These are phyloP conservation scores for Colletotrichum gloeosporioides DNA, from an alignment of 2,329 filamentous ascomycete species.

Conservation along the genomic window DNA sequence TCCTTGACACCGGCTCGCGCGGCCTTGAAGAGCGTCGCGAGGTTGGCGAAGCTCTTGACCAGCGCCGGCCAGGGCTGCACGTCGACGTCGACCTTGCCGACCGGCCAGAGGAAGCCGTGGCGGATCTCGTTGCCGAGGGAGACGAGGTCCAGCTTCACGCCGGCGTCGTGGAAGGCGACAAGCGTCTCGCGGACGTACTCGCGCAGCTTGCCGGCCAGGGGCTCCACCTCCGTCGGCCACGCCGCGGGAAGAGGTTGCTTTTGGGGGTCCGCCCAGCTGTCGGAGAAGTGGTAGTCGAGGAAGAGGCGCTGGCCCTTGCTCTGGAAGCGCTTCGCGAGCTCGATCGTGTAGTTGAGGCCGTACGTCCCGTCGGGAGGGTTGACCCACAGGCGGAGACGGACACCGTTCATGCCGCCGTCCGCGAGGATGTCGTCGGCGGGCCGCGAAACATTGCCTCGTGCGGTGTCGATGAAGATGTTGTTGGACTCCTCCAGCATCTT, in stretches of 20 bases:
- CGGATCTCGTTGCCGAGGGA: constrained; percentile 41
- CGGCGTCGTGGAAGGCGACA: constrained; percentile 39
- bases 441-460: constrained; percentile 3
- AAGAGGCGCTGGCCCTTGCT: constrained; percentile 39
- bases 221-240: constrained; percentile 35
- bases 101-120: constrained; percentile 37
- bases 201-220: constrained; percentile 33
- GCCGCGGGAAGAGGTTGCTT: constrained; percentile 35
- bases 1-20: constrained; percentile 22
- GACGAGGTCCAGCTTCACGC: constrained; percentile 42
- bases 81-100: constrained; percentile 36
- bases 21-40: constrained; percentile 31
- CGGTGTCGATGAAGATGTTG: constrained; percentile 14
- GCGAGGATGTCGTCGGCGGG: constrained; percentile 17
- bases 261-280: constrained; percentile 38
- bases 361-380: constrained; percentile 16
- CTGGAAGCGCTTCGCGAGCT: constrained; percentile 36
- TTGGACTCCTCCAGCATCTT: constrained; percentile 16
- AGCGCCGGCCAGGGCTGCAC: constrained; percentile 32
- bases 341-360: constrained; percentile 26
- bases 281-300: constrained; percentile 38
- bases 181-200: constrained; percentile 39
- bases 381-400: constrained; percentile 17
- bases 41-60: constrained; percentile 34
- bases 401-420: constrained; percentile 17